These are phyloP conservation scores for Cladosporium sp. DNA, from an alignment of 2,329 filamentous ascomycete species.

Conservation along the genomic window DNA sequence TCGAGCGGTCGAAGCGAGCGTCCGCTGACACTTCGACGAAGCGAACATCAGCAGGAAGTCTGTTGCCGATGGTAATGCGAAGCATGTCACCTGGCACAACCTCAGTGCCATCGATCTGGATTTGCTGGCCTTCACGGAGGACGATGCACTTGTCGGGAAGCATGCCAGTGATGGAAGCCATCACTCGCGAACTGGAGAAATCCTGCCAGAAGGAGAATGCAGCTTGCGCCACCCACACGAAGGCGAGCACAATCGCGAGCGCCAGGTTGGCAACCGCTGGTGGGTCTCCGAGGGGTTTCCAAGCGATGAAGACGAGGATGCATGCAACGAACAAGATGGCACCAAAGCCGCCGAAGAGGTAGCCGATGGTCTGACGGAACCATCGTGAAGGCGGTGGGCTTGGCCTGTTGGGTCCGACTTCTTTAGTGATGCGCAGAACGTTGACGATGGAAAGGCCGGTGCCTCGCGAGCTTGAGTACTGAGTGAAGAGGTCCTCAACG, in stretches of 20 bases:
- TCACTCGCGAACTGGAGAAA: slow-evolving; percentile 74
- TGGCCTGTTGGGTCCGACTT: slow-evolving; percentile 68
- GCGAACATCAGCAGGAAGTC: slow-evolving; percentile 71
- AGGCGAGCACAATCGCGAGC: slow-evolving; percentile 69
- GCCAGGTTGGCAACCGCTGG: slow-evolving; percentile 70
- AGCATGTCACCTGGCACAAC: slow-evolving; percentile 73
- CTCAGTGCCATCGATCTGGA: slow-evolving; percentile 43
- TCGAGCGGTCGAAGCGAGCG: slow-evolving; percentile 70
- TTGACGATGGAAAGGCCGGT: slow-evolving; percentile 63
- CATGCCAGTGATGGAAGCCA: slow-evolving; percentile 79
- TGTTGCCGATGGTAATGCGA: slow-evolving; percentile 69
- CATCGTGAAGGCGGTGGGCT: slow-evolving; percentile 64
- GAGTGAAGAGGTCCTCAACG: slow-evolving; percentile 58
- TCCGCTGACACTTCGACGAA: slow-evolving; percentile 69
- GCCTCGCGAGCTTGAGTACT: slow-evolving; percentile 57
- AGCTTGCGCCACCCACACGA: slow-evolving; percentile 64
- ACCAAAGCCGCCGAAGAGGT: slow-evolving; percentile 78
- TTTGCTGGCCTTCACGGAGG: slow-evolving; percentile 58
- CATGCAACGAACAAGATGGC: slow-evolving; percentile 67
- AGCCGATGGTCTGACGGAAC: slow-evolving; percentile 60
- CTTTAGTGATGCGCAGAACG: slow-evolving; percentile 53
- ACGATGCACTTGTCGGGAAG: slow-evolving; percentile 71
- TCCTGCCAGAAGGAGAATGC: slow-evolving; percentile 63
- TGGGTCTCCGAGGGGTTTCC: slow-evolving; percentile 73
- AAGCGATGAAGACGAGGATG: slow-evolving; percentile 73